phyloP scores from a whole-genome alignment of 371 early-diverging fungal genomes.

The Mucor irregularis region DNA sequence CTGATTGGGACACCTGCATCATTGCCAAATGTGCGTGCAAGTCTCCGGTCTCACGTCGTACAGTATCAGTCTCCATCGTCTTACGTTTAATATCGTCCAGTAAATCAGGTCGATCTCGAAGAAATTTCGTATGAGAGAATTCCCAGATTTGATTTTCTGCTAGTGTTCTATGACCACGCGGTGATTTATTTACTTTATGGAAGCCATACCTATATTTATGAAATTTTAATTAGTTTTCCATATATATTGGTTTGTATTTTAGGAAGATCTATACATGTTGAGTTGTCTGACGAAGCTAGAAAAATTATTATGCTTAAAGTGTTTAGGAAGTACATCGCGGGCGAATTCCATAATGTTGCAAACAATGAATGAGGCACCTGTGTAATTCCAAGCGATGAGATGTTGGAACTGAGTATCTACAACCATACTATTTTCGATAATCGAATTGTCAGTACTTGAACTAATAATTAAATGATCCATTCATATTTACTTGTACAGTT shows the following conservation, averaged over 20 bases:
- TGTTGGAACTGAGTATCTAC: slow-evolving; percentile 77
- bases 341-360: slow-evolving; percentile 87
- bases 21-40: slow-evolving; percentile 72
- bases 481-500: slow-evolving; percentile 42
- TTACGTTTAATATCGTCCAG: slow-evolving; percentile 87
- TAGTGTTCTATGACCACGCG: slow-evolving; percentile 79
- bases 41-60: slow-evolving; percentile 74
- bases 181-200: slow-evolving; percentile 86
- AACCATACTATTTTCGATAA: slow-evolving; percentile 67
- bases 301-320: slow-evolving; percentile 90
- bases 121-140: slow-evolving; percentile 85
- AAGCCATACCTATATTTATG: slow-evolving; percentile 71
- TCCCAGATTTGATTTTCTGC: slow-evolving; percentile 93
- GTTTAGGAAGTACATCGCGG: slow-evolving; percentile 75
- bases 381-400: slow-evolving; percentile 82
- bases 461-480: not conserved
- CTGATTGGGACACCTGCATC: slow-evolving; percentile 77
- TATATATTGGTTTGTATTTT: not conserved
- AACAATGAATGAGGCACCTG: slow-evolving; percentile 89
- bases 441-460: too few species aligned
- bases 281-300: slow-evolving; percentile 88
- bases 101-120: slow-evolving; percentile 77
- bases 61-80: slow-evolving; percentile 77
- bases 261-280: slow-evolving; percentile 70
- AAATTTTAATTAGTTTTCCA: not conserved